Evolutionary conservation across 352 stramenopile genomes (phyloP).

Genomic region (Phytophthora foliorum): DNA sequence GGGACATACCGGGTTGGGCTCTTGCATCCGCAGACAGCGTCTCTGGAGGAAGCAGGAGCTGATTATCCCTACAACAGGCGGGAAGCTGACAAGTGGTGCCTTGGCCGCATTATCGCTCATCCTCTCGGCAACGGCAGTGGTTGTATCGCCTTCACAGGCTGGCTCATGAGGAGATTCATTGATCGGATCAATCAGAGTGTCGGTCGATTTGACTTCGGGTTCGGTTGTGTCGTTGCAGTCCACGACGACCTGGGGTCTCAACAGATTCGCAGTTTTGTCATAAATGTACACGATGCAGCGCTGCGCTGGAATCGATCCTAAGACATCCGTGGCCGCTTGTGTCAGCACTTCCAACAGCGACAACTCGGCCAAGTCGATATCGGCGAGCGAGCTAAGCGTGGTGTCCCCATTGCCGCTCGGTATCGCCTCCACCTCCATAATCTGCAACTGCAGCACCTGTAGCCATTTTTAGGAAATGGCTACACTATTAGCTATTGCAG

Average conservation of each 20-base stretch:
- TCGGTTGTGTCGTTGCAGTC: constrained; percentile 10
- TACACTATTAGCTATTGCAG: constrained; percentile 10
- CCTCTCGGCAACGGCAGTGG: background rate
- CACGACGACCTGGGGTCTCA: constrained; percentile 49
- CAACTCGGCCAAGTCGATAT: constrained; percentile 30
- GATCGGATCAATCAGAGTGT: background rate
- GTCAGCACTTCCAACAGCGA: constrained; percentile 48
- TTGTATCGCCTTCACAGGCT: background rate
- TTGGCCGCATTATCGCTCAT: background rate
- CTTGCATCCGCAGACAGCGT: constrained; percentile 69
- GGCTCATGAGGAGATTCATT: background rate
- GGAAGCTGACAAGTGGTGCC: constrained; percentile 44
- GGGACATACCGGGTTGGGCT: constrained; percentile 48
- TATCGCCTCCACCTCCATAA: background rate
- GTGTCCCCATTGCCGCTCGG: background rate
- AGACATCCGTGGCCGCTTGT: constrained; percentile 45
- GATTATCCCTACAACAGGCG: constrained; percentile 65
- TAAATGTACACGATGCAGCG: constrained; percentile 66
- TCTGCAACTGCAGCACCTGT: constrained; percentile 13
- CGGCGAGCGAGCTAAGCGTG: constrained; percentile 5
- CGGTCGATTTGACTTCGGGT: background rate
- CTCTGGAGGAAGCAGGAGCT: constrained; percentile 67
- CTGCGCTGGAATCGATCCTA: constrained; percentile 54
- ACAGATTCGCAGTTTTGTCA: constrained; percentile 56
- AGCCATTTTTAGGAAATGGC: constrained; percentile 27